Conservation (phyloP, 805 yeast genomes). For the Kluyveromyces wickerhamii region DNA sequence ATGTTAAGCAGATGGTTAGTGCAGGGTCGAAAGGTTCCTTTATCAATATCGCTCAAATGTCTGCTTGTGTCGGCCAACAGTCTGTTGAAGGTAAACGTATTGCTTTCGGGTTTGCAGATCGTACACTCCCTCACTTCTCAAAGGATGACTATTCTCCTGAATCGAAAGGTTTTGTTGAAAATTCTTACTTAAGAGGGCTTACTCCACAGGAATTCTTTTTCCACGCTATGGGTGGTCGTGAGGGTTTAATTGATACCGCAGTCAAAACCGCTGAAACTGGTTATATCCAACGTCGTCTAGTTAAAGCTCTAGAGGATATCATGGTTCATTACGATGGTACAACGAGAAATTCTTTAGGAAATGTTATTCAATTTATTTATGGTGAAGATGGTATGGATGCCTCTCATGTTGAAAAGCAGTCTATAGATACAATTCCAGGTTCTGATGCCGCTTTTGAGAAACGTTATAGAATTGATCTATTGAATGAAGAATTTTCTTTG, state of each 20-base stretch:
- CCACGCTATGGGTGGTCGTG: conserved; percentile 99
- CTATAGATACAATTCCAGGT: conserved; percentile 92
- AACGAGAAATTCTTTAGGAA: conserved; percentile 95
- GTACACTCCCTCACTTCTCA: conserved; percentile 95
- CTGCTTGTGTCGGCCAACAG: conserved; percentile 99
- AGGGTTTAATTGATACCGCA: conserved; percentile 98
- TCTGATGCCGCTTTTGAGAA: conserved; percentile 75
- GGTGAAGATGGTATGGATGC: conserved; percentile 99
- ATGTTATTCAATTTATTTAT: conserved; percentile 88
- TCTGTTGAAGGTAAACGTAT: conserved; percentile 99
- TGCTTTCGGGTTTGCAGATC: conserved; percentile 93
- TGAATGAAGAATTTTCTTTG: conserved; percentile 56
- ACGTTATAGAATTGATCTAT: conserved; percentile 79
- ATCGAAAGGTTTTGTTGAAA: conserved; percentile 96
- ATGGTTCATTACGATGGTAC: conserved; percentile 99
- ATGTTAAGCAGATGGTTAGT: conserved; percentile 98
- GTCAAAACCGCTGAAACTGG: conserved; percentile 99
- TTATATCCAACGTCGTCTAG: conserved; percentile 95
- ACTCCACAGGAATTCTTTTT: conserved; percentile 98
- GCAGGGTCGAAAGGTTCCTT: conserved; percentile 99
- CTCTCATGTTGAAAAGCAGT: conserved; percentile 93
- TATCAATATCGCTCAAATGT: conserved; percentile 98
- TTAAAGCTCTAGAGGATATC: conserved; percentile 92
- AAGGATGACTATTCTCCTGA: conserved; percentile 98
- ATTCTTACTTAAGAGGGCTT: conserved; percentile 92